Evolutionary conservation across 2,329 filamentous ascomycete genomes (phyloP).

Genomic region (Hypoxylon sp.): DNA sequence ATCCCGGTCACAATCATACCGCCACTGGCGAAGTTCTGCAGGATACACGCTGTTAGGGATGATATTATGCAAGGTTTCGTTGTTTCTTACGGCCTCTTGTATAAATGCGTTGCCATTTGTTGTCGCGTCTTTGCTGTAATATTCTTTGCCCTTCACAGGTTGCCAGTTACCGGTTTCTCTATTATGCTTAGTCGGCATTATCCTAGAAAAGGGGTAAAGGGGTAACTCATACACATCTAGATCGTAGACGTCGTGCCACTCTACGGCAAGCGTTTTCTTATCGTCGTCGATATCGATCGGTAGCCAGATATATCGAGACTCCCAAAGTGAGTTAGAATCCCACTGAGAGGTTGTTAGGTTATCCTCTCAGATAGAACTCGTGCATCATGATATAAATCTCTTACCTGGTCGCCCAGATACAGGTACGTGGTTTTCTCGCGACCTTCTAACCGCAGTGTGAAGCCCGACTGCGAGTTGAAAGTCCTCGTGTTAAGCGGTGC

Average conservation of each 20-base stretch:
- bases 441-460: constrained; percentile 60
- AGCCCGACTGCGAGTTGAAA: constrained; percentile 66
- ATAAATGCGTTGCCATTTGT: constrained; percentile 62
- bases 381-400: neutral
- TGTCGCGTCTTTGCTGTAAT: constrained; percentile 59
- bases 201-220: neutral
- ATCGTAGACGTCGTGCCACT: constrained; percentile 69
- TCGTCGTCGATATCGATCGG: constrained; percentile 64
- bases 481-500: constrained; percentile 63
- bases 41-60: constrained; percentile 30
- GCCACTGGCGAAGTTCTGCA: constrained; percentile 59
- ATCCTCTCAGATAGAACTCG: no score
- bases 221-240: constrained; percentile 57
- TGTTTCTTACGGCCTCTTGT: constrained; percentile 60
- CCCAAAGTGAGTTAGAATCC: constrained; percentile 68
- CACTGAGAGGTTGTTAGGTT: constrained; percentile 49
- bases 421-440: constrained; percentile 62
- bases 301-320: constrained; percentile 68
- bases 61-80: neutral
- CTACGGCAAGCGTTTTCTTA: constrained; percentile 61
- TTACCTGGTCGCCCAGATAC: constrained; percentile 61
- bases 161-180: constrained; percentile 61
- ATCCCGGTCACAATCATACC: constrained; percentile 64
- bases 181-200: constrained; percentile 22
- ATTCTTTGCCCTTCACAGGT: constrained; percentile 60